Conservation (phyloP, 176 grass and related monocot genomes). For the Stipa capillata region DNA sequence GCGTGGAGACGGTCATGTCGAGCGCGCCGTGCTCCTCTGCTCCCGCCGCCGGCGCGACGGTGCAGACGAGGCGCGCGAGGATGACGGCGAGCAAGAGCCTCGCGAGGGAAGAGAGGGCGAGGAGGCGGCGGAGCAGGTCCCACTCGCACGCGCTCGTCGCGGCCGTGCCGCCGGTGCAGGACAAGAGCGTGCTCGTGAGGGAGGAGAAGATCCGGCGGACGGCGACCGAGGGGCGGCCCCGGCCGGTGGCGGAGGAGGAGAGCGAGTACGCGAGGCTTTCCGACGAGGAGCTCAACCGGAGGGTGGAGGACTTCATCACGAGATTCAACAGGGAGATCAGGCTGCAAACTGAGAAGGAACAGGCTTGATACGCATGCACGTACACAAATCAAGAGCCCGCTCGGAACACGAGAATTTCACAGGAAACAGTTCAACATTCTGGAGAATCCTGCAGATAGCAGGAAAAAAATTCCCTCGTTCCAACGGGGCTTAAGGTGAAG, state of each 20-base stretch:
- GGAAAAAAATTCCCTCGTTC: background rate
- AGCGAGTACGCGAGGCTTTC: conserved; percentile 66
- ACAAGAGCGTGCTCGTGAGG: conserved; percentile 34
- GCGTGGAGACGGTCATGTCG: background rate
- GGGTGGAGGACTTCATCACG: conserved; percentile 89
- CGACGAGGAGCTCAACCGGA: conserved; percentile 78
- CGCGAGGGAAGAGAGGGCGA: background rate
- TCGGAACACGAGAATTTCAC: no score
- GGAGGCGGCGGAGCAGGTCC: conserved; percentile 24
- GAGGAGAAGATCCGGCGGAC: conserved; percentile 40
- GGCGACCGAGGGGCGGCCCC: conserved; percentile 11
- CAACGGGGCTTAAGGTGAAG: background rate
- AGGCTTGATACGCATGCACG: background rate
- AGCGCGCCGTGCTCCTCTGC: background rate
- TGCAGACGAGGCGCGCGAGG: background rate
- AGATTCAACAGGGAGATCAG: conserved; percentile 86
- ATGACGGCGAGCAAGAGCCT: conserved; percentile 20
- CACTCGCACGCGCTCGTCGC: conserved; percentile 17
- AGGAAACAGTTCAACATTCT: background rate
- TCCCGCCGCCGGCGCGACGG: background rate
- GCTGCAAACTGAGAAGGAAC: conserved; percentile 50
- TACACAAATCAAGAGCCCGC: no score
- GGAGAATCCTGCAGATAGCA: background rate
- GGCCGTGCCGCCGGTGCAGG: conserved; percentile 2
- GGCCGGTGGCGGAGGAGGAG: background rate